Base-by-base conservation (phyloP, 306 rosid species). In the Cucumis hystrix region DNA sequence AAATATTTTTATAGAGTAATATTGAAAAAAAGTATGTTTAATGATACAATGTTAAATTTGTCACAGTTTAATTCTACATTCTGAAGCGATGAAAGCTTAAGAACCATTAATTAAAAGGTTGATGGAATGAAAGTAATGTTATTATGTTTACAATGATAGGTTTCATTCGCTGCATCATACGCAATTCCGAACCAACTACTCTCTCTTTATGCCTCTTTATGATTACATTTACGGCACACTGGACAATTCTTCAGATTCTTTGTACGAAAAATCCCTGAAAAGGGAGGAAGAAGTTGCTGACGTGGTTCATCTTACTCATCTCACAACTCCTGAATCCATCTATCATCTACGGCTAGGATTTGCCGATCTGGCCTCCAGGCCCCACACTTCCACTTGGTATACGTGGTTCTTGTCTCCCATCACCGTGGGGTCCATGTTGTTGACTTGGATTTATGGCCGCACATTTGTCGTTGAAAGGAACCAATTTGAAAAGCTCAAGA, bases 111-210 rank as follows among this genome's bases (percentile, higher is more conserved):
- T 55, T 55, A 18, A 55, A 18, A 54, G 10, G 20, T 54, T 20
- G 11, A 57, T 20, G 33, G 64, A 58, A 58, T 58, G 13, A 15
- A 65, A 37, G 15, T 16, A 0, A 10, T 64, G 23, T 10, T 58
- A 49, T 45, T 11, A 4, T 13, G 7, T 10, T 21, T 11, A 10
- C 3, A 7, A 47, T 23, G 6, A 25, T 45, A 86, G 87, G 84
- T 84, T 41, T 12, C 87, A 86, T 13, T 86, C 89, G 0, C 78
- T 84, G 10, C 86, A 86, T 54, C 87, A 86, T 67, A 84, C 89
- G 0, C 86, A 86, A 52, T 86, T 86, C 54, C 75, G 88, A 18
- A 82, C 84, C 43, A 85, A 85, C 23, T 85, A 85, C 81, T 82
- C 85, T 0, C 61, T 85, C 1, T 85, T 85, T 23, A 82, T 85